These are phyloP conservation scores for Penicillium parvum DNA, from an alignment of 495 filamentous ascomycete genomes.

Conservation along the genomic window DNA sequence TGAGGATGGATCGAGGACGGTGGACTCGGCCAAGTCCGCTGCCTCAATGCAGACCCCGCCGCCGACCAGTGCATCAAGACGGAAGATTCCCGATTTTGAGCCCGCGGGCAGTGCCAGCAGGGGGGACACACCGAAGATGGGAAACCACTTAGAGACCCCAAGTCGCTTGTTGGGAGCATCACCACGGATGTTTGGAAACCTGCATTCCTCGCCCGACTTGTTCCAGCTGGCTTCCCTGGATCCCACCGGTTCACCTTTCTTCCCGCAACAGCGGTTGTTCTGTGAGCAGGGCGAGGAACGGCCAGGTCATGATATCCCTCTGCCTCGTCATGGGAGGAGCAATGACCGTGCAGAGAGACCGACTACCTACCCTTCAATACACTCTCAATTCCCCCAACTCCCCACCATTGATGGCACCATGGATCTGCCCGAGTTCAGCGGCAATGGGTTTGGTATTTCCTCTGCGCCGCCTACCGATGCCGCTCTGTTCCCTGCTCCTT, in stretches of 20 bases:
- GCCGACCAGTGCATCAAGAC: constrained; percentile 54
- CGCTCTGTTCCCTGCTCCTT: constrained; percentile 43
- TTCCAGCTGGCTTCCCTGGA: constrained; percentile 69
- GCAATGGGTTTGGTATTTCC: constrained; percentile 25
- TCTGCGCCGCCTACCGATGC: constrained; percentile 35
- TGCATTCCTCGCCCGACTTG: constrained; percentile 60
- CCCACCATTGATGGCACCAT: constrained; percentile 36
- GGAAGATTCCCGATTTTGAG: constrained; percentile 38
- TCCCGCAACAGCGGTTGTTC: constrained; percentile 62
- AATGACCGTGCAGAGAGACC: constrained; percentile 4
- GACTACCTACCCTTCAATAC: constrained; percentile 7
- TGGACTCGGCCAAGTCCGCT: constrained; percentile 45
- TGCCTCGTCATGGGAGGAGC: constrained; percentile 6
- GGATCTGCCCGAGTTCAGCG: constrained; percentile 38
- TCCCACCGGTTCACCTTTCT: constrained; percentile 63
- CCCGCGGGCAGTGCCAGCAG: constrained; percentile 21
- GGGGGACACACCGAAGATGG: constrained; percentile 20
- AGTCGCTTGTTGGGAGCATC: constrained; percentile 42
- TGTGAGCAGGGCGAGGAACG: constrained; percentile 62
- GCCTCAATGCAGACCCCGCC: constrained; percentile 64
- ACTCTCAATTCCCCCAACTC: constrained; percentile 34
- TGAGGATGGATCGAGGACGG: constrained; percentile 35
- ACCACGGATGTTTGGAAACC: constrained; percentile 46
- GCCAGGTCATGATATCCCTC: constrained; percentile 17
- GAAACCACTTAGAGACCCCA: constrained; percentile 37